Evolutionary conservation across 2,329 filamentous ascomycete species (phyloP), one percentile per base, ranked within the genome.

Genomic region (Ophiostoma angusticollis): DNA sequence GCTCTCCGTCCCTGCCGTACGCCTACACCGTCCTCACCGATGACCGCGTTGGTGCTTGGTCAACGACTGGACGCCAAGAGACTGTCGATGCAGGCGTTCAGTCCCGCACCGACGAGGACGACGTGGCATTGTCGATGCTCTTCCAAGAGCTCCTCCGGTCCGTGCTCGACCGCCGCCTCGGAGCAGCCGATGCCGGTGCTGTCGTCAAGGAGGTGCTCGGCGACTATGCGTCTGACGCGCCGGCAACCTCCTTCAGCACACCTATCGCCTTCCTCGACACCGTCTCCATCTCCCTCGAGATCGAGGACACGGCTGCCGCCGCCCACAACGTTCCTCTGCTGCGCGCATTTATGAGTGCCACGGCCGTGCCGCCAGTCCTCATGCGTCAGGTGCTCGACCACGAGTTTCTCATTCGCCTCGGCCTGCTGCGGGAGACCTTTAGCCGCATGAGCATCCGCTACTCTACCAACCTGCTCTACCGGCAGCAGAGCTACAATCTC

Each of bases 401-500:
- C 6, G 68, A 77, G 14, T 62, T 93, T 8, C 65, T 96, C 9
- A 74, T 82, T 51, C 71, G 80, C 21, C 63, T 95, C 12, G 81
- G 82, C 9, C 67, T 98, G 31, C 84, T 94, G 35, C 75, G 86
- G 35, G 76, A 80, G n/a, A 89, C 80, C 6, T 98, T 96, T 57
- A 68, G 73, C 41, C 80, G 80, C 48, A 76, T 91, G 54, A 80
- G 81, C 13, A 86, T 94, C 47, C 79, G 89, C 40, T 86, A 93
- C 53, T 83, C 87, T 35, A 98, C 91, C 7, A 93, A 95, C 51
- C 68, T 91, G 5, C 71, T 98, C 1, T 98, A 98, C 58, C 80
- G 87, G 44, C 91, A 96, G 59, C 85, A 89, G 12, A 96, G 94
- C 58, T 96, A 94, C 65, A 98, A 98, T 52, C 65, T 98, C 7